Conservation (phyloP, 2,329 filamentous ascomycete genomes). For the Ceratocystis variospora region DNA sequence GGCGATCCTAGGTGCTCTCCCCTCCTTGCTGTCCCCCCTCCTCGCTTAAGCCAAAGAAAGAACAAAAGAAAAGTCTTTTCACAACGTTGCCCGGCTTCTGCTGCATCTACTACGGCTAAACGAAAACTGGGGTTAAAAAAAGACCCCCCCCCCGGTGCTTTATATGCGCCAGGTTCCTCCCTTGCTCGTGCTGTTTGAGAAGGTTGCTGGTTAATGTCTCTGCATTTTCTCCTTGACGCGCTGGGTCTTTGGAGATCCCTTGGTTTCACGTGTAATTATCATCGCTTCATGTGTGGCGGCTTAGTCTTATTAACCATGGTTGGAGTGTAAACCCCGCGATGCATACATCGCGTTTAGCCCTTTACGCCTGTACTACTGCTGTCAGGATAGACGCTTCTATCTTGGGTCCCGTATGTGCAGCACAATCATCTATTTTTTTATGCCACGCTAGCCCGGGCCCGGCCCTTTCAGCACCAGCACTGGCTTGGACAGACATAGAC, state of each 20-base stretch:
- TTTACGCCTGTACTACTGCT: background rate
- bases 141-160: background rate
- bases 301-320: background rate
- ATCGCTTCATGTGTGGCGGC: background rate
- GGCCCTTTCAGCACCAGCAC: too few species aligned
- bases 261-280: slow-evolving; percentile 7
- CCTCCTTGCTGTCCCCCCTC: background rate
- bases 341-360: background rate
- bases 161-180: background rate
- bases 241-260: background rate
- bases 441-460: too few species aligned
- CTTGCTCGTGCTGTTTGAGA: background rate
- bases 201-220: background rate
- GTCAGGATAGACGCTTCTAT: too few species aligned
- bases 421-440: too few species aligned
- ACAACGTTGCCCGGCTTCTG: background rate
- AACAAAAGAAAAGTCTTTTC: background rate
- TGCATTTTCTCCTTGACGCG: background rate
- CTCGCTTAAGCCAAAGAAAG: background rate
- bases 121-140: background rate
- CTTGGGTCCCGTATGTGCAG: too few species aligned
- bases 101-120: background rate
- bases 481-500: too few species aligned
- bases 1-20: too few species aligned
- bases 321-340: too few species aligned